phyloP scores from a whole-genome alignment of 2,329 filamentous ascomycete species.

The Amauroascus verrucosus region DNA sequence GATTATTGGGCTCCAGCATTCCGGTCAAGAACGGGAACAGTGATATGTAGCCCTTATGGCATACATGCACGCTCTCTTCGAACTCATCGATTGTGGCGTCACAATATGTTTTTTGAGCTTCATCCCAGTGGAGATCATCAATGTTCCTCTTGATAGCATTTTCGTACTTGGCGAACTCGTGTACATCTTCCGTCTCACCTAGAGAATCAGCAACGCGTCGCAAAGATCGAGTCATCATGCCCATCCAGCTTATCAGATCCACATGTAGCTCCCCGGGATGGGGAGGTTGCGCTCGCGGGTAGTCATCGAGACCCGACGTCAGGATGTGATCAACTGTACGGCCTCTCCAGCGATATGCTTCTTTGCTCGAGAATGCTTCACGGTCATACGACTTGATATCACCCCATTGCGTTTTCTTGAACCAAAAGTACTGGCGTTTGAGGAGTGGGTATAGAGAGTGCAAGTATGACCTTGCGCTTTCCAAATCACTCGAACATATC shows the following conservation, averaged over 20 bases:
- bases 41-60: conserved; percentile 93
- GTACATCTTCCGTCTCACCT: conserved; percentile 64
- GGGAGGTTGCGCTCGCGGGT: conserved; percentile 83
- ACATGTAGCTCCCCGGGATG: conserved; percentile 93
- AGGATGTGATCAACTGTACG: conserved; percentile 77
- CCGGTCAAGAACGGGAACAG: conserved; percentile 87
- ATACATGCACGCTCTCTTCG: conserved; percentile 80
- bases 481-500: conserved; percentile 56
- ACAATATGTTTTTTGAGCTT: conserved; percentile 72
- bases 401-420: conserved; percentile 79
- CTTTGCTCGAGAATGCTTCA: conserved; percentile 74
- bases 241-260: conserved; percentile 92
- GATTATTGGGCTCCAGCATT: conserved; percentile 61
- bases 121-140: conserved; percentile 86
- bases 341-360: conserved; percentile 91
- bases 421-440: conserved; percentile 87
- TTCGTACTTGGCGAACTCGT: conserved; percentile 60
- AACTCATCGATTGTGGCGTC: conserved; percentile 93
- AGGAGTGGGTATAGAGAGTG: conserved; percentile 73
- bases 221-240: conserved; percentile 86
- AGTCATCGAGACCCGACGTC: conserved; percentile 91
- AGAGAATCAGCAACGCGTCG: conserved; percentile 67
- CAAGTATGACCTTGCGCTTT: conserved; percentile 61
- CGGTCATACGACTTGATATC: conserved; percentile 88
- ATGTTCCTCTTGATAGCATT: conserved; percentile 75